Evolutionary conservation across 148 eudicot genomes (phyloP).

Genomic region (Arbutus unedo): DNA sequence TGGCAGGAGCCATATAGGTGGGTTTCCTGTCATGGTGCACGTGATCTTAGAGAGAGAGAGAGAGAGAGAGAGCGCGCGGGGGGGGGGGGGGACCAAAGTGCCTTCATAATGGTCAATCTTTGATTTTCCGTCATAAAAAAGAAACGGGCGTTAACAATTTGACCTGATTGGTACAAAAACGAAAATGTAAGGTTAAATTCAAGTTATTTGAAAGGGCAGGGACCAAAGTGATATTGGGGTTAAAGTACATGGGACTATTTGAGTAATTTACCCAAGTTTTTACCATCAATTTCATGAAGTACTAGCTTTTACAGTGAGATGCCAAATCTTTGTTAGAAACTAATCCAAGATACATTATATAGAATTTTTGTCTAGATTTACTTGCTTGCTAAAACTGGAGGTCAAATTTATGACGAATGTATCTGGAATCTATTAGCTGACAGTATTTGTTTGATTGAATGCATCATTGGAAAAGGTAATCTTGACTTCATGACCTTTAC

Average conservation of each 20-base stretch:
- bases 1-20: too few relatives aligned
- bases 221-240: too few relatives aligned
- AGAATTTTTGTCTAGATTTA: neutral
- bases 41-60: too few relatives aligned
- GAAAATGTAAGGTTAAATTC: too few relatives aligned
- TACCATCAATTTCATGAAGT: neutral
- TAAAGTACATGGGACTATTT: neutral
- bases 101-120: too few relatives aligned
- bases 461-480: neutral
- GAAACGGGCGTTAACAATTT: too few relatives aligned
- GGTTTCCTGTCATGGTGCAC: too few relatives aligned
- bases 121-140: too few relatives aligned
- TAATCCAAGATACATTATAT: neutral
- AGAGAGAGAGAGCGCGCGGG: too few relatives aligned
- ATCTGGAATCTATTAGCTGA: neutral
- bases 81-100: too few relatives aligned
- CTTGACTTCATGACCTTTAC: neutral
- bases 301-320: neutral
- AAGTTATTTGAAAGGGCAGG: too few relatives aligned
- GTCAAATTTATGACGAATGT: neutral
- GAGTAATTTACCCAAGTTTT: neutral
- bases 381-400: neutral
- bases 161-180: too few relatives aligned
- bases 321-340: neutral
- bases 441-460: neutral